Evolutionary conservation across 176 grass and related monocot genomes (phyloP), one percentile per base, ranked within the genome.

Genomic region (Oryza meridionalis): DNA sequence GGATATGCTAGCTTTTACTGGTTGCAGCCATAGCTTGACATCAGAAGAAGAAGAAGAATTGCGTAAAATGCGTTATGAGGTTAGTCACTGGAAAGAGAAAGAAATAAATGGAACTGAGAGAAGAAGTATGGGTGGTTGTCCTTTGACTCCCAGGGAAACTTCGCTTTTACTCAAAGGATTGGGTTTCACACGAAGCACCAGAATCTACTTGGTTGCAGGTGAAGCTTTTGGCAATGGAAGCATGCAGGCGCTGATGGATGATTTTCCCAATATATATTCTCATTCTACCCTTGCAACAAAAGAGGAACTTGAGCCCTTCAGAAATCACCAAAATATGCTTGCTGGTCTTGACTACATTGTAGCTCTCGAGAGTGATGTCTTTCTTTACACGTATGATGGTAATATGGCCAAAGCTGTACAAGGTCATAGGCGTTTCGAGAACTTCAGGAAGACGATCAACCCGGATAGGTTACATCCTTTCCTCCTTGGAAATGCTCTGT

Each of bases 351-450:
- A 99, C 64, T 96, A 99, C 81, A 85, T 89, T 42, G 85, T 96
- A 53, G 96, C 96, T 87, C 86, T 96, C 17, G 77, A 89, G 77
- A 96, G 96, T 90, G 88, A 99, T 88, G 96, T 78, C 73, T 99
- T 99, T 78, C 62, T 99, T 79, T 99, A 99, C 83, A 96, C 93
- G 14, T 99, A 96, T 3, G 96, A 99, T 69, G 96, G 96, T 75
- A 99, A 99, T 80, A 99, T 99, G 96, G 96, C 93, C 17, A 99
- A 96, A 69, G 96, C 96, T 90, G 96, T 99, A 40, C 93, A 92
- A 62, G 96, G 96, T 6, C 96, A 96, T 86, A 85, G 93, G 46
- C 80, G 88, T 40, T 99, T 99, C 14, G 93, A 99, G 87, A 86
- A 95, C 81, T 99, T 96, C 84, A 96, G 93, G 81, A 96, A 99